Conservation (phyloP, 2,329 filamentous ascomycete species). For the Diaporthe ilicicola region DNA sequence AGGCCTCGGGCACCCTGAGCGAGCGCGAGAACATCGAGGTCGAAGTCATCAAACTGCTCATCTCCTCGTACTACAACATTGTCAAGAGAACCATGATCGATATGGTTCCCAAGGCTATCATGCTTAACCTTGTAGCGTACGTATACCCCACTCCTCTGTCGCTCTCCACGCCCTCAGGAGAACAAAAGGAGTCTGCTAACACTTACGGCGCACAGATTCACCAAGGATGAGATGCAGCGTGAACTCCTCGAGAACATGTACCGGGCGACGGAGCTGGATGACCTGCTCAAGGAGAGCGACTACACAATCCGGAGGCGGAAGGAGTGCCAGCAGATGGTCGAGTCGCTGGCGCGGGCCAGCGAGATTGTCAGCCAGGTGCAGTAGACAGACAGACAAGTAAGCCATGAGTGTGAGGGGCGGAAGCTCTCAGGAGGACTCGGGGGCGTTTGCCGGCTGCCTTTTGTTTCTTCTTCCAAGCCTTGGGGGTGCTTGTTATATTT, state of each 20-base stretch:
- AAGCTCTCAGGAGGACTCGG: background rate
- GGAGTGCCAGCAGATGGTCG: slow-evolving; percentile 99
- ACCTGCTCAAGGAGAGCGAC: slow-evolving; percentile 96
- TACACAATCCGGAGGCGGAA: slow-evolving; percentile 95
- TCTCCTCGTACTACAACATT: slow-evolving; percentile 97
- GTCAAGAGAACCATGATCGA: slow-evolving; percentile 99
- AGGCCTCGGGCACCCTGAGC: slow-evolving; percentile 91
- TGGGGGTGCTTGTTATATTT: background rate
- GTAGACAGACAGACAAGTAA: slow-evolving; percentile 45
- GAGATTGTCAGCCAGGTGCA: slow-evolving; percentile 92
- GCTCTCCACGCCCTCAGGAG: background rate
- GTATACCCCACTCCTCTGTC: slow-evolving; percentile 47
- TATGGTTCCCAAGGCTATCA: slow-evolving; percentile 99
- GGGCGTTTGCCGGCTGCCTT: background rate
- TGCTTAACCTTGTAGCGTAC: slow-evolving; percentile 95
- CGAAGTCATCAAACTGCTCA: slow-evolving; percentile 97
- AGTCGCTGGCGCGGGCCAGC: slow-evolving; percentile 86
- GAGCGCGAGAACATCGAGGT: slow-evolving; percentile 97
- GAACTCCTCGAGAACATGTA: slow-evolving; percentile 99
- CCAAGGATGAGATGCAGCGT: slow-evolving; percentile 98
- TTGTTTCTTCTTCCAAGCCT: background rate
- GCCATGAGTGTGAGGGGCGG: background rate
- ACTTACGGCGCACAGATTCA: slow-evolving; percentile 65
- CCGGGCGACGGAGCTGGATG: slow-evolving; percentile 86
- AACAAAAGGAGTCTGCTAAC: slow-evolving; percentile 34